Evolutionary conservation across 2,329 filamentous ascomycete genomes (phyloP).

Genomic region (Penicillium verrucosum): DNA sequence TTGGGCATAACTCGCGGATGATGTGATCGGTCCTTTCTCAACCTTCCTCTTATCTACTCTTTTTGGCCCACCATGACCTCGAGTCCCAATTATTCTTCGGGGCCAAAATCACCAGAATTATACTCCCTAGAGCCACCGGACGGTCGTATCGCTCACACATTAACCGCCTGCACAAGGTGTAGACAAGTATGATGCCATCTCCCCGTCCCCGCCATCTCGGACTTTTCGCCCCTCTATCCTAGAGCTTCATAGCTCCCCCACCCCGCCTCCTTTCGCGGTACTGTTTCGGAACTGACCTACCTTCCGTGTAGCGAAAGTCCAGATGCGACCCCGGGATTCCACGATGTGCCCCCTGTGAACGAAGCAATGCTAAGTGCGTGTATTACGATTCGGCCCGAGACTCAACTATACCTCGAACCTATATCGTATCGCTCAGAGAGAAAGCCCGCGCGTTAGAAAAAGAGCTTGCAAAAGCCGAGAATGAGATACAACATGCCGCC

Average conservation of each 20-base stretch:
- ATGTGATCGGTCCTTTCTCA: constrained; percentile 14
- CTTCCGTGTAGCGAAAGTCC: constrained; percentile 72
- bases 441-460: constrained; percentile 77
- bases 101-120: constrained; percentile 25
- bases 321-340: constrained; percentile 91
- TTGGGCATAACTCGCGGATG: constrained; percentile 8
- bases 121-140: constrained; percentile 30
- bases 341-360: constrained; percentile 86
- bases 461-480: constrained; percentile 74
- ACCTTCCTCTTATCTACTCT: constrained; percentile 8
- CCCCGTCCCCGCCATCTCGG: neutral
- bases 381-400: constrained; percentile 90
- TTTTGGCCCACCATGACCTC: constrained; percentile 24
- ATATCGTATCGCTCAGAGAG: constrained; percentile 88
- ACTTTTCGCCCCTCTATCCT: neutral
- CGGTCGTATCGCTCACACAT: constrained; percentile 45
- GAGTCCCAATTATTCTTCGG: constrained; percentile 14
- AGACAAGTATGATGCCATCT: constrained; percentile 43
- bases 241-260: neutral
- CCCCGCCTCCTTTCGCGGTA: neutral
- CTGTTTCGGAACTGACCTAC: constrained; percentile 9
- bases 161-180: constrained; percentile 50
- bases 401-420: constrained; percentile 80
- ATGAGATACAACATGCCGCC: constrained; percentile 67
- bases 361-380: constrained; percentile 86